Conservation (phyloP, 495 filamentous ascomycete genomes). For the Podospora fimiseda region DNA sequence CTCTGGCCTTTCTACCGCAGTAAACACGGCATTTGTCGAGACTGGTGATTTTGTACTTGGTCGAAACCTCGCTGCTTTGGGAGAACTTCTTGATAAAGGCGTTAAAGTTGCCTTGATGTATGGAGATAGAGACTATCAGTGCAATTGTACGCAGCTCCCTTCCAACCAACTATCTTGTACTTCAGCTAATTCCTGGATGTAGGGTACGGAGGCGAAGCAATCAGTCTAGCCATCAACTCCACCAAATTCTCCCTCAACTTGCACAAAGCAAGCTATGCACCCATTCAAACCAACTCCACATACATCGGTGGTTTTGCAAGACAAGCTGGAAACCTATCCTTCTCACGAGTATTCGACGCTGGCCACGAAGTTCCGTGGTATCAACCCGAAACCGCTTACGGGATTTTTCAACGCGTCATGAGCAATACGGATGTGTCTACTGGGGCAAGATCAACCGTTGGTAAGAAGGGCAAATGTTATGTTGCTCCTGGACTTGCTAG, state of each 20-base stretch:
- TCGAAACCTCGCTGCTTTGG: conserved; percentile 40
- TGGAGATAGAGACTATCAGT: conserved; percentile 54
- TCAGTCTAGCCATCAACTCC: conserved; percentile 47
- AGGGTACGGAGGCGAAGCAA: conserved; percentile 47
- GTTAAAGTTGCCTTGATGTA: conserved; percentile 64
- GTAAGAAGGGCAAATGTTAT: conserved; percentile 5
- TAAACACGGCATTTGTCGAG: conserved; percentile 44
- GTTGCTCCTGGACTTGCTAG: not conserved
- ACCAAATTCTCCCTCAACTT: conserved; percentile 25
- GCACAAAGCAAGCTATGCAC: conserved; percentile 42
- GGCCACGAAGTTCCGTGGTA: conserved; percentile 57
- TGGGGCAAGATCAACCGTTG: conserved; percentile 27
- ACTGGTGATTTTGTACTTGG: conserved; percentile 47
- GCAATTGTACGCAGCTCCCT: conserved; percentile 43
- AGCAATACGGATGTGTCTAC: conserved; percentile 49
- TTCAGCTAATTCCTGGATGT: no score
- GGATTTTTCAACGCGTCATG: conserved; percentile 36
- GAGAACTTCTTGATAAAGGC: conserved; percentile 42
- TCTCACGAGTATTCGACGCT: conserved; percentile 53
- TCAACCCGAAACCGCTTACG: conserved; percentile 40
- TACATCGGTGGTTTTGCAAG: conserved; percentile 53
- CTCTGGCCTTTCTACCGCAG: conserved; percentile 46
- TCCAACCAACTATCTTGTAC: not conserved
- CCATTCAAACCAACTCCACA: conserved; percentile 40
- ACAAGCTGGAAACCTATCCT: conserved; percentile 57